A percentile compares a stretch with the other conserved stretches of the same genome.
Conservation (phyloP, 495 filamentous ascomycete species). For the Geopyxis carbonaria region DNA sequence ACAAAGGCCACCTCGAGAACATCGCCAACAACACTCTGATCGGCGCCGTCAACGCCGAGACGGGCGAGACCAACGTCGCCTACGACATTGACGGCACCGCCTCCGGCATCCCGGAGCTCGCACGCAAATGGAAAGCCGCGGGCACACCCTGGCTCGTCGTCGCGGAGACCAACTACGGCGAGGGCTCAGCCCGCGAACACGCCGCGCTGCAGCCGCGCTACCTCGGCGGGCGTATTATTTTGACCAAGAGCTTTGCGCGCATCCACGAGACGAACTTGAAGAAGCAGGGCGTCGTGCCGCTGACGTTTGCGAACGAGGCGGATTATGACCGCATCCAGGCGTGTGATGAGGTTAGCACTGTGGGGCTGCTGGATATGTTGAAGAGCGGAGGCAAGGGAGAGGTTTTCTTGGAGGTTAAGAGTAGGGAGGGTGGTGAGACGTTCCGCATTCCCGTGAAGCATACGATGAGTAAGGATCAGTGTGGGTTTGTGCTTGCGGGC, state of each 20-base stretch:
- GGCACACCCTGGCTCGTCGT: slow-evolving; percentile 74
- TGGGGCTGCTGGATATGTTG: slow-evolving; percentile 69
- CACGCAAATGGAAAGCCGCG: slow-evolving; percentile 55
- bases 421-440: slow-evolving; percentile 42
- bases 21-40: slow-evolving; percentile 94
- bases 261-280: slow-evolving; percentile 99
- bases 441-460: slow-evolving; percentile 49
- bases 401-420: slow-evolving; percentile 47
- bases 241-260: slow-evolving; percentile 80
- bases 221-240: slow-evolving; percentile 72
- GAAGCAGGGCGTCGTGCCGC: slow-evolving; percentile 92
- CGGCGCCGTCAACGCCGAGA: slow-evolving; percentile 79
- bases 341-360: slow-evolving; percentile 63
- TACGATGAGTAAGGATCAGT: slow-evolving; percentile 73
- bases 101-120: slow-evolving; percentile 68
- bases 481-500: slow-evolving; percentile 76
- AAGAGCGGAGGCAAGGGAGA: slow-evolving; percentile 63
- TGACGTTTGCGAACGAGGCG: slow-evolving; percentile 69
- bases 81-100: slow-evolving; percentile 58
- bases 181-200: slow-evolving; percentile 87
- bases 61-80: slow-evolving; percentile 77
- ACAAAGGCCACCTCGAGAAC: slow-evolving; percentile 96
- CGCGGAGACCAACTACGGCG: slow-evolving; percentile 95
- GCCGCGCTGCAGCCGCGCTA: slow-evolving; percentile 92
- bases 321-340: slow-evolving; percentile 74